These are phyloP conservation scores for Aspergillus persii DNA, from an alignment of 2,329 filamentous ascomycete species.

Conservation along the genomic window DNA sequence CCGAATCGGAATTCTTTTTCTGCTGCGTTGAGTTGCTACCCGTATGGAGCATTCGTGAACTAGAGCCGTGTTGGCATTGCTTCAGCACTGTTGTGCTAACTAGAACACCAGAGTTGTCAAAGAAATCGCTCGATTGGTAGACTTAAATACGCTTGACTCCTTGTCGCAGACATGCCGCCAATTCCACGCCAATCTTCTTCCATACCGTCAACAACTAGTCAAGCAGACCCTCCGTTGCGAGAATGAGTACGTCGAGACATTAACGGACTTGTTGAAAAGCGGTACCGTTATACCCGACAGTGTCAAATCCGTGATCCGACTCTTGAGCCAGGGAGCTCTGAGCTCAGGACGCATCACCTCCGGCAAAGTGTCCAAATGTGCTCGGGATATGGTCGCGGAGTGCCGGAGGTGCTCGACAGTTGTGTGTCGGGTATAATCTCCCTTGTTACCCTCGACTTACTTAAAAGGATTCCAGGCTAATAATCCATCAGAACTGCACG, in stretches of 20 bases:
- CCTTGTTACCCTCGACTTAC: neutral
- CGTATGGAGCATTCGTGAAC: conserved; percentile 36
- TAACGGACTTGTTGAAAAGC: conserved; percentile 43
- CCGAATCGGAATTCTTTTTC: conserved; percentile 39
- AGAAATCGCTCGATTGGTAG: conserved; percentile 72
- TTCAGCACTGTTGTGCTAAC: conserved; percentile 15
- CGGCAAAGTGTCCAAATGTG: conserved; percentile 75
- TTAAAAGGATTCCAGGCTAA: conserved; percentile 1
- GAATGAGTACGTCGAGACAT: conserved; percentile 59
- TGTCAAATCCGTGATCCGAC: conserved; percentile 30
- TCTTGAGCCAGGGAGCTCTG: conserved; percentile 27
- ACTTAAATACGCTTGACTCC: conserved; percentile 82
- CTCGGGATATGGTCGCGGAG: conserved; percentile 79
- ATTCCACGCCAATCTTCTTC: conserved; percentile 72
- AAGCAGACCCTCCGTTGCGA: conserved; percentile 74
- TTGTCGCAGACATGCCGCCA: conserved; percentile 79
- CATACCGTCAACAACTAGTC: conserved; percentile 72
- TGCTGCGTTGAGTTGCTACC: conserved; percentile 48
- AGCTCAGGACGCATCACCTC: conserved; percentile 47
- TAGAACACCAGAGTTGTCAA: conserved; percentile 64
- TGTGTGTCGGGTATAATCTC: conserved; percentile 71
- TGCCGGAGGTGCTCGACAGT: conserved; percentile 75
- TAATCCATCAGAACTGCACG: conserved; percentile 70
- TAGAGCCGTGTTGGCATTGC: conserved; percentile 11
- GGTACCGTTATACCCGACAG: conserved; percentile 34